Conservation (phyloP, 176 grass and related monocot species). For the Ensete glaucum region DNA sequence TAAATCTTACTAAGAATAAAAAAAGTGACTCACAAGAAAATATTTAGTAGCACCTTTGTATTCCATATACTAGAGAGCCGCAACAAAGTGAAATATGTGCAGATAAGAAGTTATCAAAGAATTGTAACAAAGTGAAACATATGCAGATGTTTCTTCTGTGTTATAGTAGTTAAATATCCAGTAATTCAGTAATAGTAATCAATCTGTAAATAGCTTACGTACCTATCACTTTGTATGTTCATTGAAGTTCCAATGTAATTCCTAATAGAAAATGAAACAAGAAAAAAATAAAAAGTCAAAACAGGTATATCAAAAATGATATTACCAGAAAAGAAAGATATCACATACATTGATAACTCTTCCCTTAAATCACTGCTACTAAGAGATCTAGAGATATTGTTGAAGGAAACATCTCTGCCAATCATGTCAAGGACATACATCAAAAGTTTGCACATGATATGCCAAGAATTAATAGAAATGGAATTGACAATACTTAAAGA, state of each 20-base stretch:
- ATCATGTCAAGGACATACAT: constrained; percentile 13
- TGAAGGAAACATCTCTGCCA: constrained; percentile 54
- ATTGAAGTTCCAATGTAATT: constrained; percentile 14
- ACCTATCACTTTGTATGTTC: neutral
- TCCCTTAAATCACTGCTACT: neutral
- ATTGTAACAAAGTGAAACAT: too few species aligned
- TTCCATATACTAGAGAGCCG: too few species aligned
- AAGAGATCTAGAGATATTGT: constrained; percentile 22
- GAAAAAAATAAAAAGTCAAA: neutral
- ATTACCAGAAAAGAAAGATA: neutral
- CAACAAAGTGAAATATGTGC: too few species aligned
- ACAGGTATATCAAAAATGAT: neutral
- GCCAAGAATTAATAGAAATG: neutral
- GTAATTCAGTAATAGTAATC: neutral
- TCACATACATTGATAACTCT: neutral
- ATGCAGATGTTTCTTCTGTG: too few species aligned
- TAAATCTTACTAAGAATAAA: too few species aligned
- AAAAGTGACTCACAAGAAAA: too few species aligned
- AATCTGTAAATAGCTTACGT: neutral
- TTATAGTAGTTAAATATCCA: too few species aligned
- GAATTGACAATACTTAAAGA: neutral
- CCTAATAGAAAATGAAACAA: neutral
- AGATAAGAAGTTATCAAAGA: too few species aligned
- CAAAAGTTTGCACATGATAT: neutral
- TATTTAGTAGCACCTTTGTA: too few species aligned